Evolutionary conservation across 495 filamentous ascomycete genomes (phyloP).

Genomic region (Cairneyella variabilis): DNA sequence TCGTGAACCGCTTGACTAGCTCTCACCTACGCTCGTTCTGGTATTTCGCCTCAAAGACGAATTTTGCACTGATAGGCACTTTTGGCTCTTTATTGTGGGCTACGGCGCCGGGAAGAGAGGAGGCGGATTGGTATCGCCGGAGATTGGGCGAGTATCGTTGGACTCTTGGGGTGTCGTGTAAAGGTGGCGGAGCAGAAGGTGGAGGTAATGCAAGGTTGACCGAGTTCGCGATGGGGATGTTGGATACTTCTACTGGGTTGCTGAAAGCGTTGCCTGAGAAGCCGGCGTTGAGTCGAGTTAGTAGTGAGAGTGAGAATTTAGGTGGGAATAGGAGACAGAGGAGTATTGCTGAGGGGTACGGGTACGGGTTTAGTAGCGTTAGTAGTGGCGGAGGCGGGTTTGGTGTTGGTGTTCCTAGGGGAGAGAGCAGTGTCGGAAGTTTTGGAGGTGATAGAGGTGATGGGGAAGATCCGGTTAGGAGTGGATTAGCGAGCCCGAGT

Average conservation of each 20-base stretch:
- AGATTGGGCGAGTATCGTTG: constrained; percentile 87
- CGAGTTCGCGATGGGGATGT: constrained; percentile 69
- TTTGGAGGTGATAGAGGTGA: constrained; percentile 11
- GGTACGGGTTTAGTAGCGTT: constrained; percentile 15
- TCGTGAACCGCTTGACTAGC: constrained; percentile 69
- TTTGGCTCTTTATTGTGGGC: constrained; percentile 82
- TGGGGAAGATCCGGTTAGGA: constrained; percentile 15
- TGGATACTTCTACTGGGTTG: constrained; percentile 58
- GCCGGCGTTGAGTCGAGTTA: constrained; percentile 31
- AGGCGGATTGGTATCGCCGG: constrained; percentile 91
- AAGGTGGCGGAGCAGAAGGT: constrained; percentile 55
- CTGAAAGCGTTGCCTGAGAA: constrained; percentile 55
- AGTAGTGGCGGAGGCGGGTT: constrained; percentile 19
- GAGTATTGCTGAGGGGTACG: constrained; percentile 21
- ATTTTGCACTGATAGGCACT: constrained; percentile 77
- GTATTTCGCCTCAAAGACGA: constrained; percentile 78
- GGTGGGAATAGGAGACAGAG: constrained; percentile 13
- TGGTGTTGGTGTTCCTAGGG: constrained; percentile 19
- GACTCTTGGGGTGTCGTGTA: constrained; percentile 83
- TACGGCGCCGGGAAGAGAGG: constrained; percentile 79
- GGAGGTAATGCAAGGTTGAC: constrained; percentile 50
- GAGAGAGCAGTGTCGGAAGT: constrained; percentile 16
- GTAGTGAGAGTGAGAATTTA: constrained; percentile 22
- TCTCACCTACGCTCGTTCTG: constrained; percentile 72
- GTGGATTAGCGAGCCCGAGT: constrained; percentile 27